Evolutionary conservation across 1,284 basidiomycete species (phyloP).

Genomic region (Tranzscheliella williamsii): DNA sequence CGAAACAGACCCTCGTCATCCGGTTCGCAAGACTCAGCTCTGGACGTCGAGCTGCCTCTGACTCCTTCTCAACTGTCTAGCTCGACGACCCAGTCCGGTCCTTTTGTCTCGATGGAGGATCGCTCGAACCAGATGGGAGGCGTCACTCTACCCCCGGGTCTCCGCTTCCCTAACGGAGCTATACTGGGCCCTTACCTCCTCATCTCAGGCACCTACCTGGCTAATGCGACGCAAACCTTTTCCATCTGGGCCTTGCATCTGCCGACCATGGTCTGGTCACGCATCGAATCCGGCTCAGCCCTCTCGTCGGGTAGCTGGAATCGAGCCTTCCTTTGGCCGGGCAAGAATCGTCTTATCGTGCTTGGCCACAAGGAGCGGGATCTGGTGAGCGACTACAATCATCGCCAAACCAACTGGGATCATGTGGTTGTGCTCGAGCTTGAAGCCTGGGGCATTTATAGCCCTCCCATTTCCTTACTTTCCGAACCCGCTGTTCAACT

Average conservation of each 20-base stretch:
- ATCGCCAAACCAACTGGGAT: conserved; percentile 56
- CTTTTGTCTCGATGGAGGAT: conserved; percentile 33
- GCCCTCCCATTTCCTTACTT: conserved; percentile 38
- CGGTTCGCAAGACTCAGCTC: conserved; percentile 27
- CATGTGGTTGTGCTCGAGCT: conserved; percentile 53
- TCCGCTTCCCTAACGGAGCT: conserved; percentile 53
- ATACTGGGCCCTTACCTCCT: conserved; percentile 47
- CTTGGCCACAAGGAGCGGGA: conserved; percentile 53
- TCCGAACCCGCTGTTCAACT: conserved; percentile 39
- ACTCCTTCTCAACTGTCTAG: conserved; percentile 13
- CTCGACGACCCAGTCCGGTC: conserved; percentile 2
- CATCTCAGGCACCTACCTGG: conserved; percentile 56
- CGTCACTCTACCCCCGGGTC: conserved; percentile 50
- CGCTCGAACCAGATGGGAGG: conserved; percentile 45
- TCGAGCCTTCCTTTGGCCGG: conserved; percentile 44
- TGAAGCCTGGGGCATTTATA: conserved; percentile 54
- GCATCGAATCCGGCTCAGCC: conserved; percentile 47
- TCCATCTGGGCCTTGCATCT: conserved; percentile 53
- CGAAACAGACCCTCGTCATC: conserved; percentile 17
- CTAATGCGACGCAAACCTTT: conserved; percentile 56
- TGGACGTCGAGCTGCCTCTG: conserved; percentile 25
- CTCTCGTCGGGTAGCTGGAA: conserved; percentile 54
- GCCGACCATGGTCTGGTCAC: conserved; percentile 51
- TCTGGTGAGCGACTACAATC: conserved; percentile 57
- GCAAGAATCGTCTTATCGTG: conserved; percentile 46